Conservation (phyloP, 805 yeast species). For the Ogataea methanolica region DNA sequence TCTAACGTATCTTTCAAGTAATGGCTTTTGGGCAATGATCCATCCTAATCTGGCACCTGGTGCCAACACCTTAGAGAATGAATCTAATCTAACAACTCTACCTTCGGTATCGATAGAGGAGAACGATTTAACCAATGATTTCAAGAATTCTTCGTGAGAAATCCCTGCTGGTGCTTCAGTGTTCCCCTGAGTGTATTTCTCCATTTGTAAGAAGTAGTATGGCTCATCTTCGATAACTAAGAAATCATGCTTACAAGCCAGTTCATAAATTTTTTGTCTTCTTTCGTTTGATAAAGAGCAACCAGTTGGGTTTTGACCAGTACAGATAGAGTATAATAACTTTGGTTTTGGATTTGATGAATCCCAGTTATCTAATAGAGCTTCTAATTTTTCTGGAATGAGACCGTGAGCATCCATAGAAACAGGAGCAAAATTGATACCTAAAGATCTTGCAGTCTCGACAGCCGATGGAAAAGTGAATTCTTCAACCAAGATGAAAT, state of each 20-base stretch:
- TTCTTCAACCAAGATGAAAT: slow-evolving; percentile 70
- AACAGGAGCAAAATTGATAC: slow-evolving; percentile 60
- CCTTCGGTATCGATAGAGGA: slow-evolving; percentile 78
- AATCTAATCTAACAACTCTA: slow-evolving; percentile 83
- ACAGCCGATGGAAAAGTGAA: slow-evolving; percentile 72
- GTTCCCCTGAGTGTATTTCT: slow-evolving; percentile 49
- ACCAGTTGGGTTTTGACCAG: slow-evolving; percentile 99
- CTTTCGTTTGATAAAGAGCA: slow-evolving; percentile 74
- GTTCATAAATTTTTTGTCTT: slow-evolving; percentile 66
- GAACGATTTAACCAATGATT: slow-evolving; percentile 70
- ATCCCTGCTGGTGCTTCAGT: slow-evolving; percentile 22
- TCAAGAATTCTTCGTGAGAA: slow-evolving; percentile 61
- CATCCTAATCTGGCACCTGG: slow-evolving; percentile 90
- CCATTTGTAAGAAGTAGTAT: slow-evolving; percentile 95
- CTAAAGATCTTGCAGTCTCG: slow-evolving; percentile 61
- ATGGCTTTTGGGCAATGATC: slow-evolving; percentile 66
- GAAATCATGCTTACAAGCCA: slow-evolving; percentile 84
- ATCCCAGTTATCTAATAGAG: slow-evolving; percentile 58
- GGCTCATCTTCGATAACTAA: slow-evolving; percentile 94
- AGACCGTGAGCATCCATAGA: slow-evolving; percentile 64
- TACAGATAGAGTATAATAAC: slow-evolving; percentile 83
- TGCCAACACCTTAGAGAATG: slow-evolving; percentile 86
- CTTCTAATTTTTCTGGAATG: slow-evolving; percentile 51
- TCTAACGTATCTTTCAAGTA: slow-evolving; percentile 64
- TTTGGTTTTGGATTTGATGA: slow-evolving; percentile 61